Conservation (phyloP, 2,329 filamentous ascomycete species). For the Fusarium sp. region DNA sequence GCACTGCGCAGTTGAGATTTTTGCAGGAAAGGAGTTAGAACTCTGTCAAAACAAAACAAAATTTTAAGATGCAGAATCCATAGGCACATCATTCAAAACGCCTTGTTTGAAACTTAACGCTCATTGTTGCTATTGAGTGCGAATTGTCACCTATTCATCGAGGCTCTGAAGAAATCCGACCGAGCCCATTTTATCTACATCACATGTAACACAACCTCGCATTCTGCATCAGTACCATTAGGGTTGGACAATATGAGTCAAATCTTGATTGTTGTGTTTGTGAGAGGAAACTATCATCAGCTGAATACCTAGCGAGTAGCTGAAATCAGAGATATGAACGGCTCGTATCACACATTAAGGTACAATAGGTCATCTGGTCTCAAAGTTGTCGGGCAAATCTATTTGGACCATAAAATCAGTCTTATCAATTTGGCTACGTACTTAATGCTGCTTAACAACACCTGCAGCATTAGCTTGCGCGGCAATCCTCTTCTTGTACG, state of each 20-base stretch:
- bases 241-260: slow-evolving; percentile 4
- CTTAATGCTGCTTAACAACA: slow-evolving; percentile 74
- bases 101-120: background rate
- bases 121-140: slow-evolving; percentile 2
- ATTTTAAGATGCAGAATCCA: background rate
- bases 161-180: slow-evolving; percentile 1
- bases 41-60: background rate
- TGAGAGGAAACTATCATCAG: background rate
- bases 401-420: background rate
- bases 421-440: slow-evolving; percentile 9
- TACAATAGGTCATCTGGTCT: background rate
- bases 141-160: background rate
- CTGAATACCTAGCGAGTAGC: background rate
- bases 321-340: background rate
- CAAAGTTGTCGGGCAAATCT: background rate
- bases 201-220: slow-evolving; percentile 20
- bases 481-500: slow-evolving; percentile 96
- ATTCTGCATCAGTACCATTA: background rate
- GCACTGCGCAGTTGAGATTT: background rate
- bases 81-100: background rate
- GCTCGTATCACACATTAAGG: background rate
- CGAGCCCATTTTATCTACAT: slow-evolving; percentile 1
- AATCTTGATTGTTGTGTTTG: slow-evolving; percentile 5
- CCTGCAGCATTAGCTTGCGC: slow-evolving; percentile 88
- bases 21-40: background rate